These are phyloP conservation scores for Ascochyta fabae DNA, from an alignment of 2,329 filamentous ascomycete species.

Conservation along the genomic window DNA sequence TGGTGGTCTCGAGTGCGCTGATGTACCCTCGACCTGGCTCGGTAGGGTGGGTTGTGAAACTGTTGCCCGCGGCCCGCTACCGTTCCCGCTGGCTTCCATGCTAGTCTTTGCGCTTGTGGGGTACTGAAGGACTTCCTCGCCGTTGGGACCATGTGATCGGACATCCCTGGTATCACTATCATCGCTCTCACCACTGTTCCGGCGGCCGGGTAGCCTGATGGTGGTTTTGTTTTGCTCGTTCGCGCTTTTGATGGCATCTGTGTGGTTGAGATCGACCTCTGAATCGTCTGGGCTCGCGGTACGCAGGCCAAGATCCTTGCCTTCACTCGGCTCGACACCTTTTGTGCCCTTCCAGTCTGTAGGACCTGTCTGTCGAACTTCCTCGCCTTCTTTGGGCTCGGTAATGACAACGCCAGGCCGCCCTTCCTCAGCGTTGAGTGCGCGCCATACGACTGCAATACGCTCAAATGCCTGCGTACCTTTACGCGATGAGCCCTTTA, in stretches of 20 bases:
- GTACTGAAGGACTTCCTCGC: conserved; percentile 41
- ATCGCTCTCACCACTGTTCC: conserved; percentile 39
- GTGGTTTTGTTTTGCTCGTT: conserved; percentile 34
- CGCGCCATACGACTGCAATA: conserved; percentile 84
- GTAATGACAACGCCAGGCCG: conserved; percentile 58
- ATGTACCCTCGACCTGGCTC: conserved; percentile 23
- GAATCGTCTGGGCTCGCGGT: conserved; percentile 63
- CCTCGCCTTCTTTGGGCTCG: conserved; percentile 70
- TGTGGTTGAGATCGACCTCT: conserved; percentile 72
- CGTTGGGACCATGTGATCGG: conserved; percentile 47
- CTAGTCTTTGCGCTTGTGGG: conserved; percentile 26
- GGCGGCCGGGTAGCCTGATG: conserved; percentile 34
- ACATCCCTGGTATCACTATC: conserved; percentile 49
- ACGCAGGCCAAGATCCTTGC: conserved; percentile 73
- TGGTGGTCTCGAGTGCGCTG: neutral
- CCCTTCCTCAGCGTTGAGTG: conserved; percentile 43
- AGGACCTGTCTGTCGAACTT: conserved; percentile 71
- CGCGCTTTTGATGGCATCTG: conserved; percentile 68
- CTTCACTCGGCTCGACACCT: conserved; percentile 51
- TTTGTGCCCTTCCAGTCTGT: conserved; percentile 76
- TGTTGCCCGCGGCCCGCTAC: conserved; percentile 20
- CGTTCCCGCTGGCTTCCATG: conserved; percentile 23
- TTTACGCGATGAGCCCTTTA: conserved; percentile 86
- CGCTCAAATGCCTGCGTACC: conserved; percentile 82
- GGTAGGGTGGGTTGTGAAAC: conserved; percentile 23